phyloP scores from a whole-genome alignment of 805 yeast genomes.

The Candida endomychidarum region DNA sequence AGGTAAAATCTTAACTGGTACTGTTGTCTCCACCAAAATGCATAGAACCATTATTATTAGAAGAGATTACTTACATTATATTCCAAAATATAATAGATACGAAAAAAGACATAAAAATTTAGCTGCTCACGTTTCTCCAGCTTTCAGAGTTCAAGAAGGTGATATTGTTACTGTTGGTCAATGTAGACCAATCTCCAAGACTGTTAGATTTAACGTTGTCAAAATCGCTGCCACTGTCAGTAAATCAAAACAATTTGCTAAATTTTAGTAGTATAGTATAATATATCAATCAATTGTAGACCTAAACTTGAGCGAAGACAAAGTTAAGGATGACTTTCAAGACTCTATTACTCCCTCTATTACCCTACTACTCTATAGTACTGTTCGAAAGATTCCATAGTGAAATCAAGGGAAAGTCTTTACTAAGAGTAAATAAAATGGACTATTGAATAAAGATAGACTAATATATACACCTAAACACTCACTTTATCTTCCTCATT shows the following conservation, averaged over 20 bases:
- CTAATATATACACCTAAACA: too few relatives aligned
- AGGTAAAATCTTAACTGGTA: slow-evolving; percentile 99
- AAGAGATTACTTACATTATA: slow-evolving; percentile 99
- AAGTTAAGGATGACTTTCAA: too few relatives aligned
- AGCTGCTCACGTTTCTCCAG: slow-evolving; percentile 99
- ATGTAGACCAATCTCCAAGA: slow-evolving; percentile 99
- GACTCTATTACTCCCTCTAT: too few relatives aligned
- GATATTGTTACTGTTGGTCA: slow-evolving; percentile 99
- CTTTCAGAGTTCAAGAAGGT: slow-evolving; percentile 99
- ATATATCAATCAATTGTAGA: slow-evolving; percentile 6
- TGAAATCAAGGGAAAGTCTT: too few relatives aligned
- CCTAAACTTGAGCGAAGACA: too few relatives aligned
- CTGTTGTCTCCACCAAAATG: slow-evolving; percentile 99
- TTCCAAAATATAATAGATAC: slow-evolving; percentile 99
- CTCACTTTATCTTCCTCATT: too few relatives aligned
- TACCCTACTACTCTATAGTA: too few relatives aligned
- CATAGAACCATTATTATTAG: slow-evolving; percentile 99
- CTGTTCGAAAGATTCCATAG: too few relatives aligned
- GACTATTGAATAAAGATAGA: too few relatives aligned
- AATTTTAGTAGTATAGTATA: slow-evolving; percentile 62
- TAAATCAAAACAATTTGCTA: slow-evolving; percentile 92
- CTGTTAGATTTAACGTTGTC: slow-evolving; percentile 99
- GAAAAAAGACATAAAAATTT: slow-evolving; percentile 99
- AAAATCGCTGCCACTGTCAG: slow-evolving; percentile 89
- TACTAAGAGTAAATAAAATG: too few relatives aligned